Base-by-base conservation (phyloP, 345 rosid genomes). In the Orychophragmus violaceus region DNA sequence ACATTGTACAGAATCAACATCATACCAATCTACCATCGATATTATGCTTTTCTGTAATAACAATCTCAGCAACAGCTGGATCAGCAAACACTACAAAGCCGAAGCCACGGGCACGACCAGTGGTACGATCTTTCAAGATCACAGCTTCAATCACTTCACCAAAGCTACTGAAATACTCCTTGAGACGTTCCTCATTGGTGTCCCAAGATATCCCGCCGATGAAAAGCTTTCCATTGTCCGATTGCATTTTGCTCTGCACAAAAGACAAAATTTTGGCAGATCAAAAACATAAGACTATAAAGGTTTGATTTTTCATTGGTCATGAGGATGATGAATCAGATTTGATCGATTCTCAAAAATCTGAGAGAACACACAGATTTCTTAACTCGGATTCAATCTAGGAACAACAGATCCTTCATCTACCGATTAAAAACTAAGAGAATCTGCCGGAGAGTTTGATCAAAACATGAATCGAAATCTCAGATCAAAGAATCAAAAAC, bases 191-290 rank as follows among this genome's bases (percentile, higher is more conserved):
- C 76, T 94, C 99, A 77, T 88, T 77, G 53, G 99, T 90, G 79
- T 94, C 99, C 99, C 99, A 94, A 6, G 99, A 94, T 71, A 94
- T 90, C 39, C 99, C 99, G 55, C 99, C 99, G 30, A 94, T 82
- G 81, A 94, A 94, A 44, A 94, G 74, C 82, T 94, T 94, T 8
- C 99, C 99, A 82, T 71, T 77, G 58, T 88, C 99, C 22, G 95
- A 83, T 82, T 90, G 90, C 99, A 94, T 94, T 71, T 80, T 85
- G 22, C 75, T 70, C 85, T 83, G 42, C 84, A 74, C 18, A 6
- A 8, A 70, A 58, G 56, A 18, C 10, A 46, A 22, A 50, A 39
- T 10, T 50, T 12, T 4, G 9, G 16, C 41, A 74, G 74, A 74
- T 68, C 69, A 54, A 30, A 45, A 9, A 12, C 5, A 59, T 18